Evolutionary conservation across 2,329 filamentous ascomycete genomes (phyloP).

Genomic region (Knufia fluminis): DNA sequence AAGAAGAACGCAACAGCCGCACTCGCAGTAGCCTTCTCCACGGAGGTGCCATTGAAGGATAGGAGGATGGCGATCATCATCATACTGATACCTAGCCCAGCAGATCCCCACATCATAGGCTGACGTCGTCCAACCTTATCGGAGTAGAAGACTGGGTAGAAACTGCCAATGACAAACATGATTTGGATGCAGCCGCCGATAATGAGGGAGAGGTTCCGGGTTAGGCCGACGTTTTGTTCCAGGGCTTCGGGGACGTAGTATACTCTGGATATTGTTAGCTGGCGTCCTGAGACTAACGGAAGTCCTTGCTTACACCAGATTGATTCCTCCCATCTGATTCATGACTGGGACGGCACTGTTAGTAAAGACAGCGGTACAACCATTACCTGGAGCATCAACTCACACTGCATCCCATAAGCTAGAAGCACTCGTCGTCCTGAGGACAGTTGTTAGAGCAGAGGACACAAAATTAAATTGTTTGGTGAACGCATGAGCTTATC

Average conservation of each 20-base stretch:
- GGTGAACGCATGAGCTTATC: too few species aligned
- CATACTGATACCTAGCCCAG: constrained; percentile 32
- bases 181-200: constrained; percentile 37
- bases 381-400: constrained; percentile 23
- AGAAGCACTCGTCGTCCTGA: constrained; percentile 38
- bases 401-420: constrained; percentile 29
- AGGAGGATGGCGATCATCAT: constrained; percentile 32
- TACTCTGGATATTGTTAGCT: constrained; percentile 17
- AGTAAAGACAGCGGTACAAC: too few species aligned
- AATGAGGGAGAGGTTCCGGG: constrained; percentile 36
- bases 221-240: constrained; percentile 38
- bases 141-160: constrained; percentile 39
- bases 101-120: constrained; percentile 31
- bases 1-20: constrained; percentile 45
- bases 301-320: constrained; percentile 28
- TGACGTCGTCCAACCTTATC: constrained; percentile 33
- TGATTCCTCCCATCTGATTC: constrained; percentile 44
- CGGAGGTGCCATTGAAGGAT: constrained; percentile 33
- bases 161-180: constrained; percentile 35
- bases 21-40: constrained; percentile 34
- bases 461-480: too few species aligned
- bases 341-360: too few species aligned
- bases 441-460: too few species aligned
- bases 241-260: constrained; percentile 32
- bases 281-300: not conserved